Evolutionary conservation across 139 green algal genomes (phyloP), one percentile per base, ranked within the genome.

Genomic region (Chlorella sp.): DNA sequence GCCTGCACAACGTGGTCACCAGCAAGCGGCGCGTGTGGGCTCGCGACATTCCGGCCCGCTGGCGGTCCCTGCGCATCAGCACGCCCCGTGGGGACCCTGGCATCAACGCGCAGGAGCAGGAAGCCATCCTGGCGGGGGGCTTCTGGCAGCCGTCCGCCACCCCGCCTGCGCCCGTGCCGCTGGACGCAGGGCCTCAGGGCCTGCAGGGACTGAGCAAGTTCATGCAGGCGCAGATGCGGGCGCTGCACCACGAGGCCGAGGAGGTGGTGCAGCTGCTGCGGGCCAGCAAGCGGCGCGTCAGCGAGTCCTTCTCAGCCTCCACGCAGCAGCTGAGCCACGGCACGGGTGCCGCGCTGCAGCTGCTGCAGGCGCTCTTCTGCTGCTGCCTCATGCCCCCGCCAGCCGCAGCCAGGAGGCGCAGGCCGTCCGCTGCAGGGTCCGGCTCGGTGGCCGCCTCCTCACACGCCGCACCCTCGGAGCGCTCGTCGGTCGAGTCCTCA

Each of bases 101-200:
- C 5, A 20, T 69, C 20, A 5, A 35, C 4, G 31, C 63, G 3
- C 14, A 27, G 29, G 63, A 69, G 33, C 20, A 30, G 20, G 27
- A n/a, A 24, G 63, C 63, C 6, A 69, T 69, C 31, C 33, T 69
- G 20, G 63, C 31, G 24, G 63, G 63, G 2, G 63, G 31, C 5
- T 69, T 69, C 31, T 69, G 63, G 63, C 31, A 51, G 32, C 63
- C 63, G 31, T 51, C 63, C 20, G 32, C 32, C 63, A 35, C 31
- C 63, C 30, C 5, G 33, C 2, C 27, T 3, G 31, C 31, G n/a
- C 17, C 6, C 31, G 33, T 3, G 2, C 31, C 3, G 32, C 31
- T 35, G 63, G 31, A 2, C 20, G 27, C 6, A 35, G 63, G 63
- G 63, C 63, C 63, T 27, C 32, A 69, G 5, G 6, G 63, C 32